Evolutionary conservation across 2,329 filamentous ascomycete genomes (phyloP).

Genomic region (Akanthomyces dipterigenus): DNA sequence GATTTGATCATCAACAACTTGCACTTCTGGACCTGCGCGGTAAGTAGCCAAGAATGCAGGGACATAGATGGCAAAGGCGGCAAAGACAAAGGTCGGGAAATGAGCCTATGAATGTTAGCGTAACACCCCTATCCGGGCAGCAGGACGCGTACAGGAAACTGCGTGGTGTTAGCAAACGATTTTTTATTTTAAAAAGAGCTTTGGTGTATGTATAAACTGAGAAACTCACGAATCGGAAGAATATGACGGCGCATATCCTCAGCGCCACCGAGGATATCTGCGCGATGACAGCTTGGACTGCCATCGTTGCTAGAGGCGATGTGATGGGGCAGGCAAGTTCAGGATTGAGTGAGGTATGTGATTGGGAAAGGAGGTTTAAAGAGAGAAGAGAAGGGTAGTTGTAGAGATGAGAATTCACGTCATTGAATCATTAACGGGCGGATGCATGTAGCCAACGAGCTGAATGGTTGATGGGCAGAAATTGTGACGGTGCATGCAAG

Average conservation of each 20-base stretch:
- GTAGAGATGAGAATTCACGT: not conserved
- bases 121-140: not conserved
- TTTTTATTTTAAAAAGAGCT: not conserved
- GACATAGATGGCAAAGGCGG: constrained; percentile 59
- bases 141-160: constrained; percentile 31
- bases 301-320: constrained; percentile 19
- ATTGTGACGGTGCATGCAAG: not conserved
- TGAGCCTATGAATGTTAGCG: constrained; percentile 25
- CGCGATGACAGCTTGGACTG: constrained; percentile 25
- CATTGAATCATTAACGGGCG: not conserved
- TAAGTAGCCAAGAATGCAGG: constrained; percentile 56
- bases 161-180: constrained; percentile 12
- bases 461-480: not conserved
- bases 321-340: not conserved
- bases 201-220: not conserved
- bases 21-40: constrained; percentile 48
- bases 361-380: not conserved
- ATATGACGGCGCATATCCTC: constrained; percentile 29
- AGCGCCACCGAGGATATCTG: constrained; percentile 31
- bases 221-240: constrained; percentile 30
- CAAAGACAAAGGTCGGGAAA: constrained; percentile 48
- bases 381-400: not conserved
- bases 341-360: not conserved
- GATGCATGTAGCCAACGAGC: not conserved
- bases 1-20: constrained; percentile 54